These are phyloP conservation scores for Pythium guiyangense DNA, from an alignment of 352 stramenopile species.

Conservation along the genomic window DNA sequence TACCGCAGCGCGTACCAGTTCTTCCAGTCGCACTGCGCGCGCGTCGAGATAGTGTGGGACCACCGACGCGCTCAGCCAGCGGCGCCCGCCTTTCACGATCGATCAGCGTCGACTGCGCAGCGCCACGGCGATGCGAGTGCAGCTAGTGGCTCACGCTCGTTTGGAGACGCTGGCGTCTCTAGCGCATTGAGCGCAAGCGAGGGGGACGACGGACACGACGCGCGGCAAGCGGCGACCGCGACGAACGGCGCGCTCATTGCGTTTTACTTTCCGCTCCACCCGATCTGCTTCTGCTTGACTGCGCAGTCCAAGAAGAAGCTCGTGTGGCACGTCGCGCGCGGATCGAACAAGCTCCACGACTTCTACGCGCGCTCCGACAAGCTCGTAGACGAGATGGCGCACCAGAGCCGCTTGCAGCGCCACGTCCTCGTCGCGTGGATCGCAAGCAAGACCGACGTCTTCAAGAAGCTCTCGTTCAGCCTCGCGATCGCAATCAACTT, in stretches of 20 bases:
- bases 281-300: conserved; percentile 70
- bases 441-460: conserved; percentile 30
- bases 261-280: conserved; percentile 73
- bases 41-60: conserved; percentile 71
- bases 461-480: conserved; percentile 53
- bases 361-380: conserved; percentile 65
- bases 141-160: neutral
- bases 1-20: conserved; percentile 56
- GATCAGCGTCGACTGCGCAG: neutral
- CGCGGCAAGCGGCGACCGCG: neutral
- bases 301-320: conserved; percentile 73
- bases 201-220: neutral
- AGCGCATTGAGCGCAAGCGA: neutral
- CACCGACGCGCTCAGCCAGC: conserved; percentile 10
- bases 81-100: neutral
- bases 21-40: conserved; percentile 58
- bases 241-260: conserved; percentile 25
- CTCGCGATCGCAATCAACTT: conserved; percentile 54
- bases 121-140: neutral
- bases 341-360: conserved; percentile 56
- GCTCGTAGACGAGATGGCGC: conserved; percentile 68
- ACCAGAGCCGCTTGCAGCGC: conserved; percentile 45
- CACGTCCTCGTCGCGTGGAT: conserved; percentile 29
- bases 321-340: conserved; percentile 53
- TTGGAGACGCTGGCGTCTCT: no score